Base-by-base conservation (phyloP, 1,284 basidiomycete species). In the Amylostereum areolatum region DNA sequence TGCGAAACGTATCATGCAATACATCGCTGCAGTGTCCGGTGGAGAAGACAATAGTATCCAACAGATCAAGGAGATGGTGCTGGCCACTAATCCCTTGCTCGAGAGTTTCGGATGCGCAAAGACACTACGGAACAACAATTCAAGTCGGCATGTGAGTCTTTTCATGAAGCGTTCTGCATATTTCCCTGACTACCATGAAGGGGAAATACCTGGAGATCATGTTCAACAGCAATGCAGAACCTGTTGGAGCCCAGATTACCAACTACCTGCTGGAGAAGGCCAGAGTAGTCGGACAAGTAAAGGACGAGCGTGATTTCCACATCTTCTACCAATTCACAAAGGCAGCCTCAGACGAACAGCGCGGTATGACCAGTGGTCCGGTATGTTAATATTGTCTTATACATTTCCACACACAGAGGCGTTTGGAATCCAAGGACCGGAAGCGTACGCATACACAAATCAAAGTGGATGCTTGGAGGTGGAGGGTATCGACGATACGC, bases 261-360 rank as follows among this genome's bases (percentile, higher is more conserved):
- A 99, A 99, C 68, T 99, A 99, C 64, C 80, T 99, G 28, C 74
- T 99, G 54, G 97, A 99, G 70, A 99, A 99, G 72, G 89, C 89
- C 48, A 91, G 97, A 56, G 93, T 99, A 10, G 95, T 98, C 4
- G 93, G 94, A 18, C 97, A 99, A 66, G 92, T 99, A 52, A 88
- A 92, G 62, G 89, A 92, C 59, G 97, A 99, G 70, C 83, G 97
- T 54, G 92, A 97, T 67, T 99, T 99, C 68, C 97, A 99, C 66
- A 97, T 99, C 56, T 99, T 99, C 74, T 99, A 99, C 69, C 97
- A 99, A 66, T 96, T 99, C 67, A 97, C 97, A 39, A 99, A 98
- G 67, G 94, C 87, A 5, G 97, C 97, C 4, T 84, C 88, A 4
- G 75, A 85, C 42, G 87, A 86, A 48, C 92, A 97, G 68, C 81